Percentiles rank a stretch among this genome's conserved stretches.
These are phyloP conservation scores for Schwanniomyces polymorphus DNA, from an alignment of 805 yeast genomes.

Conservation along the genomic window DNA sequence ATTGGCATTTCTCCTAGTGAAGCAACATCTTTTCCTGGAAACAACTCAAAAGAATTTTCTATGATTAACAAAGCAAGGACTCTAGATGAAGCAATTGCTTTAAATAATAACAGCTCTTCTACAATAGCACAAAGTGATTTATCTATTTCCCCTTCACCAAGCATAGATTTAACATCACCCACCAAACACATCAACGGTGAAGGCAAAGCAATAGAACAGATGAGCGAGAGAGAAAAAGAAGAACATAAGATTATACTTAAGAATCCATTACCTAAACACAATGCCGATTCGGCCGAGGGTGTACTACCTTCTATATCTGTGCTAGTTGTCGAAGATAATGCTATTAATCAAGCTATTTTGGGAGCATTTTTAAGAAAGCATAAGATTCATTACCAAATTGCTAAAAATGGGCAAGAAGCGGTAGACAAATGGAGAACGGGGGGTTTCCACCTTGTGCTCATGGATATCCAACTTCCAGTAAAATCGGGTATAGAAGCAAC, in stretches of 20 bases:
- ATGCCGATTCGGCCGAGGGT: conserved; percentile 47
- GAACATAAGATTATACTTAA: neutral
- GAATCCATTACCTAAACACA: conserved; percentile 1
- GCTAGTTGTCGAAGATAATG: conserved; percentile 92
- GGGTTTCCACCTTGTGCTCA: conserved; percentile 88
- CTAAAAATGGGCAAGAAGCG: conserved; percentile 94
- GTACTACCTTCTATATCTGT: conserved; percentile 90
- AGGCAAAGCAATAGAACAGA: neutral
- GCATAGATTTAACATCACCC: neutral
- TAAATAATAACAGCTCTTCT: neutral
- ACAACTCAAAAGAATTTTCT: neutral
- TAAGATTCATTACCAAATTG: conserved; percentile 79
- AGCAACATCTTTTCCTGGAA: neutral
- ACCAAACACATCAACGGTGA: neutral
- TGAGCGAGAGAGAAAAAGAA: neutral
- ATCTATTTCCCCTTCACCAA: neutral
- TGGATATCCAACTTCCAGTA: conserved; percentile 97
- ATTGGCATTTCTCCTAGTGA: conserved; percentile 7
- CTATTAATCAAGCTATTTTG: conserved; percentile 88
- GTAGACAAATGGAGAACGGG: conserved; percentile 93
- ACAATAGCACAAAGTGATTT: neutral
- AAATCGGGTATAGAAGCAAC: conserved; percentile 96
- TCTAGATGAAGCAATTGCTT: neutral
- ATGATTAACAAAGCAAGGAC: neutral
- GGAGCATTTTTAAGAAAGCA: conserved; percentile 86